phyloP scores from a whole-genome alignment of 2,329 filamentous ascomycete genomes.

The Nakataea oryzae region DNA sequence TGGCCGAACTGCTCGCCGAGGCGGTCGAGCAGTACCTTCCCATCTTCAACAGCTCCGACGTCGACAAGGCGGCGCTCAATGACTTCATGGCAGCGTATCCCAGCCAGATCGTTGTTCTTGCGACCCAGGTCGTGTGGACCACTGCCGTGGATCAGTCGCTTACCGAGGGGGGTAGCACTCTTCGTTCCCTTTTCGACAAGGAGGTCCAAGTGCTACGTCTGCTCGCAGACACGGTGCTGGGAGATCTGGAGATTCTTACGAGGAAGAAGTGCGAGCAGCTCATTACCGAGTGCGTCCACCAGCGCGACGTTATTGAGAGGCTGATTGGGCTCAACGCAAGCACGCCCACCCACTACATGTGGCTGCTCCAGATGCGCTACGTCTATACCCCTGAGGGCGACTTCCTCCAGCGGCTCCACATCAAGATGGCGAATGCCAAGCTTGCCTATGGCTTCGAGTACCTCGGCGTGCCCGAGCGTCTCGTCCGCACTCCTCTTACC shows the following conservation, averaged over 20 bases:
- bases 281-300: slow-evolving; percentile 97
- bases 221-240: slow-evolving; percentile 80
- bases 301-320: slow-evolving; percentile 86
- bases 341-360: slow-evolving; percentile 72
- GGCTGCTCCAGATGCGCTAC: slow-evolving; percentile 96
- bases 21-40: slow-evolving; percentile 74
- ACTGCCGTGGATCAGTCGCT: slow-evolving; percentile 73
- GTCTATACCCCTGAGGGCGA: slow-evolving; percentile 78
- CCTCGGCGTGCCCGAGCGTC: slow-evolving; percentile 86
- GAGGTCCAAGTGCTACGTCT: slow-evolving; percentile 78
- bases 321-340: slow-evolving; percentile 66
- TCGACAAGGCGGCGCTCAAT: slow-evolving; percentile 62
- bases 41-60: slow-evolving; percentile 60
- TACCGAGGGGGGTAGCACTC: slow-evolving; percentile 54
- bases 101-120: slow-evolving; percentile 90
- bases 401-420: slow-evolving; percentile 67
- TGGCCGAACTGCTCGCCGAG: slow-evolving; percentile 83
- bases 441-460: slow-evolving; percentile 98
- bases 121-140: slow-evolving; percentile 90
- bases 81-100: slow-evolving; percentile 79
- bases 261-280: slow-evolving; percentile 97
- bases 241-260: slow-evolving; percentile 75
- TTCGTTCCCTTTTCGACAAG: slow-evolving; percentile 65
- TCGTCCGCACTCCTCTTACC: slow-evolving; percentile 92
- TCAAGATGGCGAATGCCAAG: slow-evolving; percentile 95